These are phyloP conservation scores for Apiotrichum porosum DNA, from an alignment of 1,284 basidiomycete species.

Conservation along the genomic window DNA sequence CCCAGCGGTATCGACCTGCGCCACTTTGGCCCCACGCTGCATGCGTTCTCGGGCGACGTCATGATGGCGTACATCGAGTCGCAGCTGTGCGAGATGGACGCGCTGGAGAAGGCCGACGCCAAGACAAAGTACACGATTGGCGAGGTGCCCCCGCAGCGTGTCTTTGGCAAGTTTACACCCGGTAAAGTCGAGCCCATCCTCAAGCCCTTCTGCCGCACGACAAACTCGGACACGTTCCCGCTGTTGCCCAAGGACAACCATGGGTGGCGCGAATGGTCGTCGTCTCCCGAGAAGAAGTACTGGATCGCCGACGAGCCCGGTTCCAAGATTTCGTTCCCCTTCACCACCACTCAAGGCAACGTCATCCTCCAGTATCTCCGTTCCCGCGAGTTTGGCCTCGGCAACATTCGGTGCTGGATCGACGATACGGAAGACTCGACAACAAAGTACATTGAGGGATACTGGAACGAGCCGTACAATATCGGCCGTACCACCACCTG, in stretches of 20 bases:
- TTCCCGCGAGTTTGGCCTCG: conserved; percentile 31
- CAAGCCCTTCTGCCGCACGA: conserved; percentile 35
- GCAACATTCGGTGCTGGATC: conserved; percentile 38
- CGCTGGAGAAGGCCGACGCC: conserved; percentile 17
- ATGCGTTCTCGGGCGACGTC: conserved; percentile 32
- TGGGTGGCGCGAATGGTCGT: conserved; percentile 38
- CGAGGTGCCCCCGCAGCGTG: conserved; percentile 16
- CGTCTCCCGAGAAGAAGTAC: conserved; percentile 33
- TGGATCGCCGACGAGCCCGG: conserved; percentile 35
- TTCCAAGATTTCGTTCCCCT: conserved; percentile 32
- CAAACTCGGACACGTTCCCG: conserved; percentile 25
- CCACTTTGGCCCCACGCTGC: conserved; percentile 20
- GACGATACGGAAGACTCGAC: conserved; percentile 25
- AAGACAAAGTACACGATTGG: conserved; percentile 4
- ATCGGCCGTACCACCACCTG: not conserved
- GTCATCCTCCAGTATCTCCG: conserved; percentile 38
- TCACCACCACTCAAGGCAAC: conserved; percentile 22
- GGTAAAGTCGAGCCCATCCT: conserved; percentile 23
- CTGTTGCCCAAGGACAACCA: conserved; percentile 24
- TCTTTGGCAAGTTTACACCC: conserved; percentile 5
- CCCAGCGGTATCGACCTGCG: conserved; percentile 29
- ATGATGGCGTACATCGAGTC: conserved; percentile 36
- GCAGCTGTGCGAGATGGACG: conserved; percentile 42
- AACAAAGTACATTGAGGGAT: conserved; percentile 26
- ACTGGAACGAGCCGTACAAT: conserved; percentile 30